phyloP scores from a whole-genome alignment of 129 eudicot species.

The Lactuca sativa region DNA sequence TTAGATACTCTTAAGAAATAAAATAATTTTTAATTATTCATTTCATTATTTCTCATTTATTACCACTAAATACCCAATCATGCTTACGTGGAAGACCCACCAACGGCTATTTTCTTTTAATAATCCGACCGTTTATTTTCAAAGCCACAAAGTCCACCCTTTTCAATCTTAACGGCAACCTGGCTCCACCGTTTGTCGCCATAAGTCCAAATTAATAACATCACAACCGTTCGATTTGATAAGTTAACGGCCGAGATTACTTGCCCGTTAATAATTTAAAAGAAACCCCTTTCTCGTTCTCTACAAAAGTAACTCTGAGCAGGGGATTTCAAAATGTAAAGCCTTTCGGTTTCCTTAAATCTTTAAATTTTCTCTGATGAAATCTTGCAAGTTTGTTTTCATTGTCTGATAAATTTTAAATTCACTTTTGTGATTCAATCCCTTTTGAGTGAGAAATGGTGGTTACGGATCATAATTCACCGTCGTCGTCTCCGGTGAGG shows the following conservation, averaged over 20 bases:
- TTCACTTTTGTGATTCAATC: background rate
- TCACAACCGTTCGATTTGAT: constrained; percentile 31
- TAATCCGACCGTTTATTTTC: constrained; percentile 47
- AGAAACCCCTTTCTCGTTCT: constrained; percentile 14
- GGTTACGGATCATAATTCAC: constrained; percentile 43
- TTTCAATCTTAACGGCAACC: constrained; percentile 23
- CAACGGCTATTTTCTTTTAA: constrained; percentile 41
- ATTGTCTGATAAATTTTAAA: constrained; percentile 5
- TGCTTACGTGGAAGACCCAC: constrained; percentile 33
- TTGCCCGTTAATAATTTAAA: constrained; percentile 49
- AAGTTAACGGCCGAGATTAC: constrained; percentile 32
- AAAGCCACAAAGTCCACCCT: constrained; percentile 31
- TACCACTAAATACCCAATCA: constrained; percentile 37
- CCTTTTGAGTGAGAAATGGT: constrained; percentile 34
- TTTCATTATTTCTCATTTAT: constrained; percentile 26
- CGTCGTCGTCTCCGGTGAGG: constrained; percentile 84
- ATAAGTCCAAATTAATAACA: constrained; percentile 15
- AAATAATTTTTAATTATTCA: background rate
- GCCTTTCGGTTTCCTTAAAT: constrained; percentile 9
- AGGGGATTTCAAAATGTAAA: constrained; percentile 31
- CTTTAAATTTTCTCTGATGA: constrained; percentile 3
- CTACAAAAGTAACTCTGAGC: constrained; percentile 2
- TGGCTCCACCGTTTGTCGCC: constrained; percentile 15
- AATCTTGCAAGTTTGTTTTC: background rate
- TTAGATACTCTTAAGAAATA: constrained; percentile 20